Evolutionary conservation across 495 filamentous ascomycete genomes (phyloP).

Genomic region (Parathielavia appendiculata): DNA sequence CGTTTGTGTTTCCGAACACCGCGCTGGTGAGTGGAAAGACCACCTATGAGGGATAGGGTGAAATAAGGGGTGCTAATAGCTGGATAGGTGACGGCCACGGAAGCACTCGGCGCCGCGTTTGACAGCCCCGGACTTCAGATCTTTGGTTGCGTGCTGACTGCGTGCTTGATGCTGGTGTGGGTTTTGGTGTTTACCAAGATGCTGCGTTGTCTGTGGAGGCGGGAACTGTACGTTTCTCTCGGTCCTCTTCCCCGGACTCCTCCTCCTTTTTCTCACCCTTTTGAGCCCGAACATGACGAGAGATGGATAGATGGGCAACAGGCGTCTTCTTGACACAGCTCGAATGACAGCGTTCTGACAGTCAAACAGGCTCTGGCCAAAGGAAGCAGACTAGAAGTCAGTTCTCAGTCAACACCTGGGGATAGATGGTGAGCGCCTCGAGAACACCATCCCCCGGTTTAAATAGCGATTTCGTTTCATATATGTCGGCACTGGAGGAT

Average conservation of each 20-base stretch:
- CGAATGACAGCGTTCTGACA: background rate
- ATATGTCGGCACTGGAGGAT: too few relatives aligned
- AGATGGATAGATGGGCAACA: too few relatives aligned
- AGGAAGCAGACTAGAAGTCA: conserved; percentile 26
- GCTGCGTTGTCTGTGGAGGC: conserved; percentile 59
- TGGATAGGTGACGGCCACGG: conserved; percentile 58
- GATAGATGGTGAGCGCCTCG: too few relatives aligned
- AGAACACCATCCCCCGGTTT: background rate
- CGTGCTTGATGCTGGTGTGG: conserved; percentile 62
- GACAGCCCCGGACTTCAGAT: conserved; percentile 57
- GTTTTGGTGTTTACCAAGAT: conserved; percentile 64
- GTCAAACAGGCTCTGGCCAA: conserved; percentile 27
- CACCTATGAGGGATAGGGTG: background rate
- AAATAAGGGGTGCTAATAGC: background rate
- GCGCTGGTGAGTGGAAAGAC: conserved; percentile 44
- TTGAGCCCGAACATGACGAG: too few relatives aligned
- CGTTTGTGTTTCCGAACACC: conserved; percentile 84
- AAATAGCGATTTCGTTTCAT: background rate
- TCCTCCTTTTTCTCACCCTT: too few relatives aligned
- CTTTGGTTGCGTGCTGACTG: conserved; percentile 60
- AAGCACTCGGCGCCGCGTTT: conserved; percentile 64
- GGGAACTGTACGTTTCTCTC: conserved; percentile 45
- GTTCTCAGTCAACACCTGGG: background rate
- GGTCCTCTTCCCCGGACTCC: background rate
- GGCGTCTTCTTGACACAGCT: too few relatives aligned